phyloP scores from a whole-genome alignment of 2,329 filamentous ascomycete species.

The Truncatella angustata region DNA sequence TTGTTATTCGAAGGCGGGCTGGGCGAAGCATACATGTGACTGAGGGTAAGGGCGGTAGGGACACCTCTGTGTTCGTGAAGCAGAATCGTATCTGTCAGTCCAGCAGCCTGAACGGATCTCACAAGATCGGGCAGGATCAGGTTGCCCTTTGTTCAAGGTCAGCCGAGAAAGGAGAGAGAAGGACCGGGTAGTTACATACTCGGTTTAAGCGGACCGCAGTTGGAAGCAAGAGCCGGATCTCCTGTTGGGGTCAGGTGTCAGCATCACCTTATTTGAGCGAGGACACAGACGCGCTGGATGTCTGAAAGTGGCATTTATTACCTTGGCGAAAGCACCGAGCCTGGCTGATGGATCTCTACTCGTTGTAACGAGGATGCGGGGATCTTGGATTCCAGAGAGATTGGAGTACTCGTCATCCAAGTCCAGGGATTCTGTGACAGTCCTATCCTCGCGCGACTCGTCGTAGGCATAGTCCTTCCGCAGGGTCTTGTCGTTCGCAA shows the following conservation, averaged over 20 bases:
- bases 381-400: constrained; percentile 87
- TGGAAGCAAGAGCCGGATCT: constrained; percentile 76
- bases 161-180: no score
- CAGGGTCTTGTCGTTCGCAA: constrained; percentile 82
- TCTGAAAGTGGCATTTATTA: no score
- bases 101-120: constrained; percentile 73
- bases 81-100: constrained; percentile 80
- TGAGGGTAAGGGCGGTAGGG: no score
- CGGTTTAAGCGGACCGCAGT: constrained; percentile 87
- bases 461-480: constrained; percentile 92
- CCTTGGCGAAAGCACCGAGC: constrained; percentile 86
- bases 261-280: no score
- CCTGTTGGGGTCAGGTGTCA: no score
- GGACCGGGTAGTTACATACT: no score
- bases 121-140: constrained; percentile 84
- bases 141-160: no score
- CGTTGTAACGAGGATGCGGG: constrained; percentile 85
- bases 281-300: no score
- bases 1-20: no score
- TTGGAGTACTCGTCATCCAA: constrained; percentile 89
- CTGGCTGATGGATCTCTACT: constrained; percentile 83
- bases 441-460: constrained; percentile 71
- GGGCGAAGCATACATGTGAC: no score
- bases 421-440: constrained; percentile 66
- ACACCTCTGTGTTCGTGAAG: constrained; percentile 77